A percentile compares a stretch with the other conserved stretches of the same genome.
phyloP scores from a whole-genome alignment of 2,329 filamentous ascomycete species.

The Venturia oleaginea region DNA sequence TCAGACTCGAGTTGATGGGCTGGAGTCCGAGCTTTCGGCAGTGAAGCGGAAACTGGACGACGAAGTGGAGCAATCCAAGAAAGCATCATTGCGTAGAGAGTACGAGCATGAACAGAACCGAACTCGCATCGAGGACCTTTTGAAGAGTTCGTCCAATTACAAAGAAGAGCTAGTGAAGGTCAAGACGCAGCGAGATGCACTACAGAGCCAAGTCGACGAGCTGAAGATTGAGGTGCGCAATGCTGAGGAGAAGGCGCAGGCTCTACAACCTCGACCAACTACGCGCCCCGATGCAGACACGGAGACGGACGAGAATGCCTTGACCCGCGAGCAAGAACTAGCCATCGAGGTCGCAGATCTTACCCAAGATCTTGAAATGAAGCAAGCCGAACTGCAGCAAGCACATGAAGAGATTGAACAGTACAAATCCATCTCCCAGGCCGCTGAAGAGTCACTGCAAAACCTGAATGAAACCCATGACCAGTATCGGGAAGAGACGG shows the following conservation, averaged over 20 bases:
- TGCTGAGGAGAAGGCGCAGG: conserved; percentile 76
- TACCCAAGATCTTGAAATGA: conserved; percentile 76
- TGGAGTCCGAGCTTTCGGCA: conserved; percentile 69
- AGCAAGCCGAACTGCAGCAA: conserved; percentile 70
- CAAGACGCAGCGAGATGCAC: conserved; percentile 81
- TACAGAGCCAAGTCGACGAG: conserved; percentile 83
- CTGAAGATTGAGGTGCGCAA: conserved; percentile 78
- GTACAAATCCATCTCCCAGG: conserved; percentile 80
- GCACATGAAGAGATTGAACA: conserved; percentile 74
- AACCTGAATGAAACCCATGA: conserved; percentile 73
- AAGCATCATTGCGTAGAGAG: conserved; percentile 73
- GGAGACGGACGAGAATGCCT: conserved; percentile 38
- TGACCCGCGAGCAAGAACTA: conserved; percentile 68
- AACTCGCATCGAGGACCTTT: conserved; percentile 86
- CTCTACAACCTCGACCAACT: conserved; percentile 71
- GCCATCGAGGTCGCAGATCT: conserved; percentile 76
- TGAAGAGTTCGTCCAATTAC: conserved; percentile 65
- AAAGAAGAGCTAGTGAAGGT: conserved; percentile 79
- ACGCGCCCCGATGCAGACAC: conserved; percentile 44
- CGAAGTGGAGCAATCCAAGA: conserved; percentile 77
- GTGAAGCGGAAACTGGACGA: conserved; percentile 76
- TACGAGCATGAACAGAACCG: conserved; percentile 83
- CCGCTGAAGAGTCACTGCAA: conserved; percentile 77
- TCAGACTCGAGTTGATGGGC: conserved; percentile 64
- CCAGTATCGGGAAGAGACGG: conserved; percentile 80